phyloP scores from a whole-genome alignment of 148 eudicot genomes.

The Suaeda aralocaspica region DNA sequence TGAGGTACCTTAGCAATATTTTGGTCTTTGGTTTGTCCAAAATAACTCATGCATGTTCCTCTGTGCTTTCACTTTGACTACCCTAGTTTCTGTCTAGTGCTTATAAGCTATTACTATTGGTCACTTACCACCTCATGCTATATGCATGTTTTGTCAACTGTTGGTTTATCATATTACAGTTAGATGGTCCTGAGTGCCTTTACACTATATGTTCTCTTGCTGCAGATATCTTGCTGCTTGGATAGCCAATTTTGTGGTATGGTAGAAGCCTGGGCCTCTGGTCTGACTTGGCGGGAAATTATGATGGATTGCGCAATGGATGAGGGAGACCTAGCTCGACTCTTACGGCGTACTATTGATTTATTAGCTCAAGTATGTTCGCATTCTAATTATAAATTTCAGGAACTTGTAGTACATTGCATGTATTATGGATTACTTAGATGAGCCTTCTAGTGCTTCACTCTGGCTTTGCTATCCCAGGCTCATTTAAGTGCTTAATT shows the following conservation, averaged over 20 bases:
- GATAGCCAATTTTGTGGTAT: constrained; percentile 95
- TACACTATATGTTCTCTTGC: constrained; percentile 18
- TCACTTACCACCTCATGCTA: background rate
- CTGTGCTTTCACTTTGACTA: background rate
- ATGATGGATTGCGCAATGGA: constrained; percentile 99
- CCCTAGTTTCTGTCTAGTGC: background rate
- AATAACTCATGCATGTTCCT: background rate
- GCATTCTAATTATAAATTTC: background rate
- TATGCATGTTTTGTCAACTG: background rate
- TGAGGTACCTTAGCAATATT: constrained; percentile 37
- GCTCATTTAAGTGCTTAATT: background rate
- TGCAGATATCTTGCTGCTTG: constrained; percentile 90
- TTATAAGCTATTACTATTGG: background rate
- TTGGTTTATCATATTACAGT: background rate
- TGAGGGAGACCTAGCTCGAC: constrained; percentile 97
- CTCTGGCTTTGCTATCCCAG: background rate
- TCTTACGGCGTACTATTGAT: constrained; percentile 81
- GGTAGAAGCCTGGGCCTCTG: constrained; percentile 99
- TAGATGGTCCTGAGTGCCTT: constrained; percentile 1
- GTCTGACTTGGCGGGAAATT: constrained; percentile 91
- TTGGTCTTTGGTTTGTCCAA: background rate
- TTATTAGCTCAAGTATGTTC: constrained; percentile 70
- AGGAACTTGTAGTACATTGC: background rate
- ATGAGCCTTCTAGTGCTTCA: background rate
- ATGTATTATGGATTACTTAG: background rate